Evolutionary conservation across 2,329 filamentous ascomycete genomes (phyloP), one percentile per base, ranked within the genome.

Genomic region (Stenocarpella maydis): DNA sequence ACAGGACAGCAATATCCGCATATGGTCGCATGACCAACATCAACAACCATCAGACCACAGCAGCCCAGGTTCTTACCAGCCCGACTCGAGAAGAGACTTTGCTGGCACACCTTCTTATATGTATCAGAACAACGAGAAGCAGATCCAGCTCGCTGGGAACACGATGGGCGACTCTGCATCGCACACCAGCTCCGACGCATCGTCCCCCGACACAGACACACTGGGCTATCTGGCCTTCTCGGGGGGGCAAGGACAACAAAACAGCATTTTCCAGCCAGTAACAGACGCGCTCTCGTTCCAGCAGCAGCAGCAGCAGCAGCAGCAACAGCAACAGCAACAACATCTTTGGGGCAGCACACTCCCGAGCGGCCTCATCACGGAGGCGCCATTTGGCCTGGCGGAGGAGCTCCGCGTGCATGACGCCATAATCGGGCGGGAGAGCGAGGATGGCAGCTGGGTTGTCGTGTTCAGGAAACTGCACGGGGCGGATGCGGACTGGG

Each of bases 361-460:
- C 4, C 63, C 67, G 6, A 68, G 26, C 10, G 70, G 47, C 34
- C 73, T 73, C 31, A 74, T 72, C 58, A 71, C 66, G 14, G 76
- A 78, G 54, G 71, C 78, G 60, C 77, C 78, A 17, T 79, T 77
- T 65, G 77, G 76, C n/a, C 69, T 79, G 19, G 77, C 77, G 0
- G 77, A 79, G 72, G 71, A 74, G 37, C 73, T 75, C 17, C 73
- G 78, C 9, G 76, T 79, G 45, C 76, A 77, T 34, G 74, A 77
- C 24, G 73, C 75, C 5, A 74, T 78, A 6, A 76, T 78, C 47
- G 76, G 76, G 19, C 71, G 73, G 4, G 75, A 77, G 47, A 75
- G 74, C 65, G 77, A 75, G 50, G 75, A 77, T 31, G 77, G 77
- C 37, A 77, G 72, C 65, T 77, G 76, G 74, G 74, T 78, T 17